A percentile compares a stretch with the other conserved stretches of the same genome.
Conservation (phyloP, 768 basidiomycete species). For the Termitomyces sp. region DNA sequence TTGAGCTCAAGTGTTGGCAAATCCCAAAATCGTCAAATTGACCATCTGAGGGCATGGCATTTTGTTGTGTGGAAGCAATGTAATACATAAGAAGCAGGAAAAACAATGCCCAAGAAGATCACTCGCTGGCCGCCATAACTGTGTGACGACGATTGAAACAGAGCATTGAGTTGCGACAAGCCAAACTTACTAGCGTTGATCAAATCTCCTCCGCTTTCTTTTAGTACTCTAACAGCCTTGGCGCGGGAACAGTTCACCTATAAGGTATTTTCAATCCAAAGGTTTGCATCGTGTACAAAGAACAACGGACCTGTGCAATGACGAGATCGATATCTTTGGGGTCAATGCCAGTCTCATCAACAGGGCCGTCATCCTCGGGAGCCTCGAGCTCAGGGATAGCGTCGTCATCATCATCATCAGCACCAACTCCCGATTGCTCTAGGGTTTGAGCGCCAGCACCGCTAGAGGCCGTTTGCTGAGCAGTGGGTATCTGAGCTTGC, state of each 20-base stretch:
- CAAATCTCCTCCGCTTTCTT: conserved; percentile 88
- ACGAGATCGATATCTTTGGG: conserved; percentile 94
- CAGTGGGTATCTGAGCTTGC: conserved; percentile 67
- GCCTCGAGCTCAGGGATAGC: conserved; percentile 83
- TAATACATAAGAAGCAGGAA: conserved; percentile 22
- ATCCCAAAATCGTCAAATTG: conserved; percentile 11
- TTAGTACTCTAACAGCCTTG: conserved; percentile 86
- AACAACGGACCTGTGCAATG: conserved; percentile 47
- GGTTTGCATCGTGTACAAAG: not conserved
- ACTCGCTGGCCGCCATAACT: conserved; percentile 96
- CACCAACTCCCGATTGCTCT: conserved; percentile 45
- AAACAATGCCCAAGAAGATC: conserved; percentile 23
- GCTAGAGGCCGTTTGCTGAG: conserved; percentile 68
- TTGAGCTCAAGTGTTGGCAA: conserved; percentile 67
- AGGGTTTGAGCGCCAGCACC: conserved; percentile 40
- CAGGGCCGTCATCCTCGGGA: conserved; percentile 71
- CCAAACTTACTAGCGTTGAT: conserved; percentile 88
- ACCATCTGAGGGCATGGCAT: conserved; percentile 5
- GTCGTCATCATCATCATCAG: conserved; percentile 68
- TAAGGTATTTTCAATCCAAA: not conserved
- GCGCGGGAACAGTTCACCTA: conserved; percentile 87
- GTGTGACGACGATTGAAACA: conserved; percentile 6
- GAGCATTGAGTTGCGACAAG: not conserved
- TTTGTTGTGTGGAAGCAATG: conserved; percentile 22
- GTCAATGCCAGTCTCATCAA: conserved; percentile 87